Base-by-base conservation (phyloP, 495 filamentous ascomycete genomes). In the Xylaria telfairii region DNA sequence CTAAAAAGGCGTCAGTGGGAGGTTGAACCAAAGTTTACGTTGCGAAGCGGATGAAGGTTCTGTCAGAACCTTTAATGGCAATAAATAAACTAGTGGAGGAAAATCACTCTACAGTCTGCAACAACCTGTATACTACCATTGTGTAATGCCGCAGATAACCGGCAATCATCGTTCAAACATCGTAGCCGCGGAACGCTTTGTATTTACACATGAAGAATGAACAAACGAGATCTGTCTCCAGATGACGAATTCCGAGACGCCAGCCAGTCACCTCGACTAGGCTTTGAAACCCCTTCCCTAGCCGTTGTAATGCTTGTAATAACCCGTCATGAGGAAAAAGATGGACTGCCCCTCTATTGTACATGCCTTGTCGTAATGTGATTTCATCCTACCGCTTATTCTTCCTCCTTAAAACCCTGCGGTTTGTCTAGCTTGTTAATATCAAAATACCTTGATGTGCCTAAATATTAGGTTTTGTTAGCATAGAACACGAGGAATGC, bases 391-490 rank as follows among this genome's bases (percentile, higher is more conserved):
- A 70, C 72, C 24, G 49, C 37, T 67, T 56, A 56, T 72, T 87
- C 77, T 79, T 93, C 84, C 54, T 90, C 85, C 74, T 96, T 87
- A 79, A 91, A 96, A 41, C 95, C 95, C 60, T 90, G 86, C 19
- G 96, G 96, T 82, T 93, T 94, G 65, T 90, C 80, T 72, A 95
- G 80, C 34, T 90, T 84, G 80, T 93, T 95, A 74, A 95, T 80
- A 17, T 97, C 89, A 77, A 92, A 99, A 83, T 87, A 98, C 59
- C 90, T 87, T 60, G 92, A 85, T 26, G 95, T 97, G 86, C 95
- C 86, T 88, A 24, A 47, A 4, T 46, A 39, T 0, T 13, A 24
- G 19, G 64, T 76, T 76, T 63, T 28, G 9, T 59, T 39, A 59
- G 19, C 54, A 10, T 24, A 30, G 2, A 15, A 60, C 26, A 13